These are phyloP conservation scores for Incumbomyces delicatus DNA, from an alignment of 2,329 filamentous ascomycete genomes.

Conservation along the genomic window DNA sequence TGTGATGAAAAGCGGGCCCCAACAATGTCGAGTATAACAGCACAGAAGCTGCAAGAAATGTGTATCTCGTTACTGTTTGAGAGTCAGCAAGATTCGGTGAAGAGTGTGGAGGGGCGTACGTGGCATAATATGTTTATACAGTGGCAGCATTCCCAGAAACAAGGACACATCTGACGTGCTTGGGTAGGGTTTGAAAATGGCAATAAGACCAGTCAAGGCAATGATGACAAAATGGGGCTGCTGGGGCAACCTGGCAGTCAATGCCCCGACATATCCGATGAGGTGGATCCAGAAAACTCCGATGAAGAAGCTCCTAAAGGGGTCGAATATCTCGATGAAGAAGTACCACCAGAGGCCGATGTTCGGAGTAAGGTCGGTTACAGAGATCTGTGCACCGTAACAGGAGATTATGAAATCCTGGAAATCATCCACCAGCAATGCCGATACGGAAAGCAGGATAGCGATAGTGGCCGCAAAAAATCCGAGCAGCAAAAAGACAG, in stretches of 20 bases:
- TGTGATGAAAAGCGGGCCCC: slow-evolving; percentile 87
- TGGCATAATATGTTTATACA: slow-evolving; percentile 87
- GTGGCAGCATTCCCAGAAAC: slow-evolving; percentile 70
- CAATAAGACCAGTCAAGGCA: slow-evolving; percentile 78
- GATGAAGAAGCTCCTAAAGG: slow-evolving; percentile 92
- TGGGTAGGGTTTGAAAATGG: slow-evolving; percentile 95
- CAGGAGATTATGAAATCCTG: slow-evolving; percentile 84
- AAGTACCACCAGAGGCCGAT: slow-evolving; percentile 99
- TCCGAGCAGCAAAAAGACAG: slow-evolving; percentile 49
- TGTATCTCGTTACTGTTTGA: slow-evolving; percentile 71
- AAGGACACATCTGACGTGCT: slow-evolving; percentile 82
- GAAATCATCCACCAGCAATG: slow-evolving; percentile 58
- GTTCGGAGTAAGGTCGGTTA: slow-evolving; percentile 89
- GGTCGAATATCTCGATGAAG: slow-evolving; percentile 99
- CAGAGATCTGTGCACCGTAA: slow-evolving; percentile 82
- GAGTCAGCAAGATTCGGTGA: too few species aligned
- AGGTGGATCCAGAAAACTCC: slow-evolving; percentile 97
- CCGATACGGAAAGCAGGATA: slow-evolving; percentile 13
- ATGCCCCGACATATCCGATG: slow-evolving; percentile 74
- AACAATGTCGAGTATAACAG: slow-evolving; percentile 81
- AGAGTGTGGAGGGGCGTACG: slow-evolving; percentile 37
- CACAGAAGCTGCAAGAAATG: slow-evolving; percentile 73
- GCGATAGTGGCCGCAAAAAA: slow-evolving; percentile 8
- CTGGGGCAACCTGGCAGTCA: slow-evolving; percentile 69
- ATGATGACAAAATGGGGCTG: slow-evolving; percentile 82